Percentiles rank a stretch among this genome's conserved stretches.
Evolutionary conservation across 768 basidiomycete species (phyloP).

Genomic region (Lactarius deliciosus): DNA sequence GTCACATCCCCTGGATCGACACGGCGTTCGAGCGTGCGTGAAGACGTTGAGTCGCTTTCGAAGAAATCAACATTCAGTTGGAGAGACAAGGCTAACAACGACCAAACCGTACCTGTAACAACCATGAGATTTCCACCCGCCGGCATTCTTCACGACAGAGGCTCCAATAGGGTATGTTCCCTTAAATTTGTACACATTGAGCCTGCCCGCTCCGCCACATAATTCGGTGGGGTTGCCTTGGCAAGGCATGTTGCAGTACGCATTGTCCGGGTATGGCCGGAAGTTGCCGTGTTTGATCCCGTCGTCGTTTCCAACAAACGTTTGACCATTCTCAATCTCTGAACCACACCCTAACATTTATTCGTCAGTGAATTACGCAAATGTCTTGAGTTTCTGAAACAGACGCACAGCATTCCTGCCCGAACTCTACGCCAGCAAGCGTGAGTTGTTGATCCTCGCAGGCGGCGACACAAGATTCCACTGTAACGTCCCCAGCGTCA

Average conservation of each 20-base stretch:
- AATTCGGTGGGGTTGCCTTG: neutral
- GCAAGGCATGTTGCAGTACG: neutral
- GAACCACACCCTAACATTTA: neutral
- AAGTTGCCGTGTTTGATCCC: neutral
- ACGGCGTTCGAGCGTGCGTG: neutral
- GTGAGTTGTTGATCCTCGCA: slow-evolving; percentile 70
- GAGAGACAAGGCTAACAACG: neutral
- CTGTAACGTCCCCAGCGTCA: slow-evolving; percentile 54
- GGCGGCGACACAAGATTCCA: slow-evolving; percentile 59
- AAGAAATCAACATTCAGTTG: neutral
- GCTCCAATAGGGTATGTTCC: neutral
- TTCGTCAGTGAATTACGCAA: neutral
- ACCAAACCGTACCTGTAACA: neutral
- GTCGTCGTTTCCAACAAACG: neutral
- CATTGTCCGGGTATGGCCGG: neutral
- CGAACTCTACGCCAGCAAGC: slow-evolving; percentile 66
- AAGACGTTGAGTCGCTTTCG: neutral
- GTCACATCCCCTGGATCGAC: neutral
- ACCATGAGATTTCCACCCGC: neutral
- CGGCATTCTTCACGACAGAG: neutral
- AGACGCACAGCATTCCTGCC: slow-evolving; percentile 67
- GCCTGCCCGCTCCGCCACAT: neutral
- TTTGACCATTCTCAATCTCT: neutral
- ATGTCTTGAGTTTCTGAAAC: neutral
- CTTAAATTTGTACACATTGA: neutral